phyloP scores from a whole-genome alignment of 2,329 filamentous ascomycete species.

The Fusarium sp. region DNA sequence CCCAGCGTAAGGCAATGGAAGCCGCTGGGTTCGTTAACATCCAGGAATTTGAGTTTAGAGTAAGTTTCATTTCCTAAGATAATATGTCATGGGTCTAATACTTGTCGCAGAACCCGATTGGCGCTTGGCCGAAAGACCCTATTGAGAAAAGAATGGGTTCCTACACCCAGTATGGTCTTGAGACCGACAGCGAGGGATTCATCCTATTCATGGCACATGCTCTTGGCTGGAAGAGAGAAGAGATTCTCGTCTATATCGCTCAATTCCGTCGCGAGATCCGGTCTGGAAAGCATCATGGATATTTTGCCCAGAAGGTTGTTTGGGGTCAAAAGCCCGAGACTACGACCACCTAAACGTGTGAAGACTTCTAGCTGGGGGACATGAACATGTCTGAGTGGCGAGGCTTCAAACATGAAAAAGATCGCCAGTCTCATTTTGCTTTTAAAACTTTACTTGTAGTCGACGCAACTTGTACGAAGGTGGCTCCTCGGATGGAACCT shows the following conservation, averaged over 20 bases:
- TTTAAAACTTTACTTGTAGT: too few relatives aligned
- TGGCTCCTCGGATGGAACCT: too few relatives aligned
- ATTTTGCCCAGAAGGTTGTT: slow-evolving; percentile 50
- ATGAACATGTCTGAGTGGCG: too few relatives aligned
- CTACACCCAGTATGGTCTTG: slow-evolving; percentile 52
- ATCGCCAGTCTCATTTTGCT: too few relatives aligned
- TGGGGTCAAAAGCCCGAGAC: slow-evolving; percentile 53
- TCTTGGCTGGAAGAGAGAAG: slow-evolving; percentile 54
- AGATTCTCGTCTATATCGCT: slow-evolving; percentile 53
- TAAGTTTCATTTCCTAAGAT: not conserved
- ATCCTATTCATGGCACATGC: slow-evolving; percentile 53
- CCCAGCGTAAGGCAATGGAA: slow-evolving; percentile 40
- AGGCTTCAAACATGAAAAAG: too few relatives aligned
- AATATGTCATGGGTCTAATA: fast-evolving
- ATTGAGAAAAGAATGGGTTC: slow-evolving; percentile 39
- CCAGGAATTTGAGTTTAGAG: slow-evolving; percentile 44
- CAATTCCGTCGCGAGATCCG: slow-evolving; percentile 53
- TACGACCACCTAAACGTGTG: not conserved
- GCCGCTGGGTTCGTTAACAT: slow-evolving; percentile 44
- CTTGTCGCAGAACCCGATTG: slow-evolving; percentile 35
- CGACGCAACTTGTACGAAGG: too few relatives aligned
- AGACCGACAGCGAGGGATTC: slow-evolving; percentile 55
- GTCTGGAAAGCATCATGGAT: slow-evolving; percentile 48
- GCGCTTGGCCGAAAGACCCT: slow-evolving; percentile 33
- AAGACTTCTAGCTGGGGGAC: not conserved